Evolutionary conservation across 2,329 filamentous ascomycete species (phyloP), one percentile per base, ranked within the genome.

Genomic region (Knoxdaviesia proteae): DNA sequence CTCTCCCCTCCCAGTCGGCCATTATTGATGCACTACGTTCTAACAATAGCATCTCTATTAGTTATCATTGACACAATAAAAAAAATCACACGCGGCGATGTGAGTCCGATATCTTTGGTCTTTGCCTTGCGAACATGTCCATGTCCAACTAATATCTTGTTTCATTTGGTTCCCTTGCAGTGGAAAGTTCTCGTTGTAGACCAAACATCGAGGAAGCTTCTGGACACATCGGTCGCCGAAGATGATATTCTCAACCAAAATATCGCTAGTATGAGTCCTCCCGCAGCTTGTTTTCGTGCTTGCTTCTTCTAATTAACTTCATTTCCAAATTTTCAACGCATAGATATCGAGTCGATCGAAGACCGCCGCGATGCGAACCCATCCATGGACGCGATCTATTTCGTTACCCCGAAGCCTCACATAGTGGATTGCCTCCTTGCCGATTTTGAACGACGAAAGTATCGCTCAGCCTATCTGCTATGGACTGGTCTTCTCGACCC

Each of bases 101-200:
- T 90, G 68, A 59, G 74, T 54, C 42, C 29, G 42, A 33, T 33
- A 38, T 30, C 34, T 11, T 29, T 38, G 11, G 36, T 30, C 10
- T 38, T 6, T 35, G 10, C 35, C 30, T 43, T 35, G 43, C 36
- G 33, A 30, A 45, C 20, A 11, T 43, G 38, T 32, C 38, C 43
- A 36, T 39, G 8, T 42, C 40, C 39, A 32, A 46, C 37, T 40
- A 41, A 37, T 35, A 31, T 29, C 11, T 11, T 31, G 32, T 6
- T 10, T n/a, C 7, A 35, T 29, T 40, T 45, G 30, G 42, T 32
- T n/a, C 7, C 10, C 6, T 6, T 42, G 43, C 50, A 94, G 86
- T 98, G 90, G 90, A 98, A 96, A 73, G 83, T 94, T 50, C 66
- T 98, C 51, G 79, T 98, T 42, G 68, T 94, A 53, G 90, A 98